These are phyloP conservation scores for Ormosia semicastrata DNA, from an alignment of 306 rosid genomes.

Conservation along the genomic window DNA sequence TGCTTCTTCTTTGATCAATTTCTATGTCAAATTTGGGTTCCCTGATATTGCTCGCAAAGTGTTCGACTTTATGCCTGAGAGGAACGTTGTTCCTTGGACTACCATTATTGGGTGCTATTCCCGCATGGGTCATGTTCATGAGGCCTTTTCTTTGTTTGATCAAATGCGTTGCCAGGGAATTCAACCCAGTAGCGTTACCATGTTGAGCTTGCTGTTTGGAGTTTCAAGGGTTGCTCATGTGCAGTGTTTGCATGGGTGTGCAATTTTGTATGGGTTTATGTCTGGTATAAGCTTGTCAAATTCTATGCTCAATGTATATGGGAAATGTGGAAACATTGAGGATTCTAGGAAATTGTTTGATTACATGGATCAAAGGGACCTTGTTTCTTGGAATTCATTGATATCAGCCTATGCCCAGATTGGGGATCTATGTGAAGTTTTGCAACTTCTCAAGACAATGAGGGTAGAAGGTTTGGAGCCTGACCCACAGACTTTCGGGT, in stretches of 20 bases:
- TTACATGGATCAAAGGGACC: constrained; percentile 48
- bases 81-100: constrained; percentile 81
- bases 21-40: constrained; percentile 51
- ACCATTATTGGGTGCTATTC: constrained; percentile 74
- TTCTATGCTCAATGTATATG: constrained; percentile 56
- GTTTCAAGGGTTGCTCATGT: constrained; percentile 42
- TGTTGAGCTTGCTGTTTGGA: constrained; percentile 58
- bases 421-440: constrained; percentile 46
- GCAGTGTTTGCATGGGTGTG: constrained; percentile 67
- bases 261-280: constrained; percentile 59
- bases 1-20: constrained; percentile 58
- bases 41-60: constrained; percentile 47
- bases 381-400: constrained; percentile 73
- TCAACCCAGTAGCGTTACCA: constrained; percentile 58
- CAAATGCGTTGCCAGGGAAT: constrained; percentile 54
- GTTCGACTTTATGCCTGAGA: constrained; percentile 62
- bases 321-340: constrained; percentile 55
- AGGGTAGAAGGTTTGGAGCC: constrained; percentile 40
- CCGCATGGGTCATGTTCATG: constrained; percentile 22
- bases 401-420: constrained; percentile 52
- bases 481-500: constrained; percentile 56
- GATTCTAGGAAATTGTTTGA: constrained; percentile 65
- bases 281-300: constrained; percentile 50
- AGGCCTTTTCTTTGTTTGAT: constrained; percentile 45
- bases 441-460: constrained; percentile 48